phyloP scores from a whole-genome alignment of 768 basidiomycete species.

The Nidularia sp. region DNA sequence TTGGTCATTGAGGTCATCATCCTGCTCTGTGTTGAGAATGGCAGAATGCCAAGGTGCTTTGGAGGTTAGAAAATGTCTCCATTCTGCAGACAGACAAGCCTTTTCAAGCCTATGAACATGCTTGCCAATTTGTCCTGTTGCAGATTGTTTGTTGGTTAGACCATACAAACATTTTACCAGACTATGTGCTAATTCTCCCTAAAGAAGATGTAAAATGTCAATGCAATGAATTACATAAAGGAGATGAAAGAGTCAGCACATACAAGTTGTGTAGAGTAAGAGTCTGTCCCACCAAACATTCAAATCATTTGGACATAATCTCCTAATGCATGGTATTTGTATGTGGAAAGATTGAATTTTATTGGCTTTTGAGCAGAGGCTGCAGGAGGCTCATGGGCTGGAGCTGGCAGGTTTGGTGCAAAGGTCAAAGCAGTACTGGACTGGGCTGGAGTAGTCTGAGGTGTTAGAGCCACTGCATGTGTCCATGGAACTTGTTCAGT shows the following conservation, averaged over 20 bases:
- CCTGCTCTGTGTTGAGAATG: neutral
- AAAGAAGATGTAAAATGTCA: neutral
- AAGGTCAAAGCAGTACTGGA: too few relatives aligned
- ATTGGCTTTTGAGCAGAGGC: neutral
- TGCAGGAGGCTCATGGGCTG: neutral
- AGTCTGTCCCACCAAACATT: neutral
- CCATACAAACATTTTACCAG: neutral
- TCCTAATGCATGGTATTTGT: constrained; percentile 10
- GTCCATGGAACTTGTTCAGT: too few relatives aligned
- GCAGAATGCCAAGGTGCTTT: neutral
- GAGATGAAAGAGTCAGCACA: neutral
- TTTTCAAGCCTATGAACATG: neutral
- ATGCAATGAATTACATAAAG: neutral
- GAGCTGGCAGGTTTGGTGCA: neutral
- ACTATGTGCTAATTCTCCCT: neutral
- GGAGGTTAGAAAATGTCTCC: neutral
- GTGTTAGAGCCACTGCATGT: too few relatives aligned
- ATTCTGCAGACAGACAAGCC: neutral
- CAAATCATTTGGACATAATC: constrained; percentile 3
- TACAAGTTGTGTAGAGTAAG: neutral
- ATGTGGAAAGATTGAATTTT: constrained; percentile 5
- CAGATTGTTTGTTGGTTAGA: neutral
- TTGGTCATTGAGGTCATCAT: neutral
- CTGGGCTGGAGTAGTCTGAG: too few relatives aligned
- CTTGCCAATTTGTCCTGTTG: neutral